Evolutionary conservation across 1,139 yeast species (phyloP).

Genomic region (Waltiozyma sp.): DNA sequence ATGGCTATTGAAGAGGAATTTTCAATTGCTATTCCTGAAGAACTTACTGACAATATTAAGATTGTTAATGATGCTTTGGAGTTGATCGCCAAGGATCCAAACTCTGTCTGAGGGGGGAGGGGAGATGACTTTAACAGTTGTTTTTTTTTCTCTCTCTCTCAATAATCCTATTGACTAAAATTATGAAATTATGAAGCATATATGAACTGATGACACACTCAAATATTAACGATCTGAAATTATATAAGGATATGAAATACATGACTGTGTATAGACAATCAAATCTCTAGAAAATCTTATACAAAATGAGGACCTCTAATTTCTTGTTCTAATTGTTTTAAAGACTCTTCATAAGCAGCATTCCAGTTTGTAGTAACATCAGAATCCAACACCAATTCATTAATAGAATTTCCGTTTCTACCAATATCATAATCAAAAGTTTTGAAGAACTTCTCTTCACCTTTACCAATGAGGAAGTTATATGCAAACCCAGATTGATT

Average conservation of each 20-base stretch:
- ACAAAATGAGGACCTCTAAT: slow-evolving; percentile 18
- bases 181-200: too few species aligned
- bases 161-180: too few species aligned
- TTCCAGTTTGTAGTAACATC: slow-evolving; percentile 9
- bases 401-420: slow-evolving; percentile 17
- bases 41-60: slow-evolving; percentile 73
- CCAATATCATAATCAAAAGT: slow-evolving; percentile 32
- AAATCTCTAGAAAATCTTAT: too few species aligned
- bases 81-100: slow-evolving; percentile 62
- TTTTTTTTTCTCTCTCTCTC: too few species aligned
- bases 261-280: neutral
- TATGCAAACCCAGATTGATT: slow-evolving; percentile 65
- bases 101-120: slow-evolving; percentile 48
- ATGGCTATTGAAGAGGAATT: slow-evolving; percentile 85
- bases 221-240: too few species aligned
- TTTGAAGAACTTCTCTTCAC: slow-evolving; percentile 60
- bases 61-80: slow-evolving; percentile 78
- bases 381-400: slow-evolving; percentile 8
- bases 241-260: neutral
- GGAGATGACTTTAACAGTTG: too few species aligned
- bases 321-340: slow-evolving; percentile 32
- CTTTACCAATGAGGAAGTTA: slow-evolving; percentile 60
- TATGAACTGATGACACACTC: too few species aligned
- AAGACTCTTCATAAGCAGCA: slow-evolving; percentile 30
- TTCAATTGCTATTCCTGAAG: slow-evolving; percentile 71